Conservation (phyloP, 2,329 filamentous ascomycete species). For the Diaporthe capsici region DNA sequence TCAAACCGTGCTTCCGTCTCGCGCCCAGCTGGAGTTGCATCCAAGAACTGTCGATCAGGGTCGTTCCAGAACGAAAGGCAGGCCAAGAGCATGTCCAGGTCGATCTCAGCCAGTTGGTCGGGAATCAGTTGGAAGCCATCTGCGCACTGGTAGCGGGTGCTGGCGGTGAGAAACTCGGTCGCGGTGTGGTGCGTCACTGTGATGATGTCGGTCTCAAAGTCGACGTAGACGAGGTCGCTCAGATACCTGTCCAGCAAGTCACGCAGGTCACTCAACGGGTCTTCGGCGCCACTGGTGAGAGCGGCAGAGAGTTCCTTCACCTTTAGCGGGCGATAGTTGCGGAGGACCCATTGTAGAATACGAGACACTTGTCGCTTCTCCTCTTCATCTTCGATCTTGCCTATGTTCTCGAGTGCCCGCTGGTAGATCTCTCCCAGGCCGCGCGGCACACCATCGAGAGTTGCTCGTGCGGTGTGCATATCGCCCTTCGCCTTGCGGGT, state of each 20-base stretch:
- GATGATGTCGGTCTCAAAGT: background rate
- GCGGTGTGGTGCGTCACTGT: background rate
- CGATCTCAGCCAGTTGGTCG: background rate
- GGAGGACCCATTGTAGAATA: background rate
- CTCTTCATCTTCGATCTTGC: background rate
- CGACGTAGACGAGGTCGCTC: background rate
- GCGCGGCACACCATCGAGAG: background rate
- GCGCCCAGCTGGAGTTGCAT: background rate
- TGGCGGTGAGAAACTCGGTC: constrained; percentile 1
- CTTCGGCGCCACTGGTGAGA: background rate
- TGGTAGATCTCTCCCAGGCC: background rate
- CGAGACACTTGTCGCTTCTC: background rate
- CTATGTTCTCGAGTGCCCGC: background rate
- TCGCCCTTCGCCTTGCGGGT: background rate
- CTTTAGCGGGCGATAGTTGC: background rate
- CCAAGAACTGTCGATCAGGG: constrained; percentile 1
- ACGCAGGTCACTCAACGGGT: background rate
- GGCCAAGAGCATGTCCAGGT: background rate
- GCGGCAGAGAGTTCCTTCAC: background rate
- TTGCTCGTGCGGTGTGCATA: background rate
- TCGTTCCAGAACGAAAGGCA: constrained; percentile 13
- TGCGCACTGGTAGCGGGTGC: background rate
- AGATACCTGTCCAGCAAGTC: background rate
- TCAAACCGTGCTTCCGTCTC: background rate
- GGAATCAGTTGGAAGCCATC: background rate